phyloP scores from a whole-genome alignment of 2,329 filamentous ascomycete genomes.

The Trichophyton rubrum region DNA sequence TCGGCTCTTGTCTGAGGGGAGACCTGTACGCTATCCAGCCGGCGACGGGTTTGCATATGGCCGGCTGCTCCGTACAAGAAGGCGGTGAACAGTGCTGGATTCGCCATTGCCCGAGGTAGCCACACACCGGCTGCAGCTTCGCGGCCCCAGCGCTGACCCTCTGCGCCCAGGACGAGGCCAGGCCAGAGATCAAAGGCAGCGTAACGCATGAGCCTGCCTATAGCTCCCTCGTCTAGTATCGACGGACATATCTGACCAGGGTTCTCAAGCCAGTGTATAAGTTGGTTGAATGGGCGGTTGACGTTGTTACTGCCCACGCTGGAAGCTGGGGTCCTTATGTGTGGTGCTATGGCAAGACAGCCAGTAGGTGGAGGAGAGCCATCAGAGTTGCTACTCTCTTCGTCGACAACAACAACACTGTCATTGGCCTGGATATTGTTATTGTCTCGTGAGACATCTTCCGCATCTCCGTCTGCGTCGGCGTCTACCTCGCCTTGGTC shows the following conservation, averaged over 20 bases:
- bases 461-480: not conserved
- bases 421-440: not conserved
- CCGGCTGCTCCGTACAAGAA: constrained; percentile 15
- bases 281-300: constrained; percentile 11
- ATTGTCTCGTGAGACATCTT: not conserved
- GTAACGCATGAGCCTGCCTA: constrained; percentile 15
- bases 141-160: constrained; percentile 11
- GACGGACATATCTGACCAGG: constrained; percentile 11
- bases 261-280: constrained; percentile 10
- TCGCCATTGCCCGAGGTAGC: constrained; percentile 13
- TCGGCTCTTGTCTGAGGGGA: constrained; percentile 13
- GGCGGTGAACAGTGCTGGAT: constrained; percentile 13
- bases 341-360: not conserved
- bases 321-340: not conserved
- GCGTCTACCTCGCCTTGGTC: not conserved
- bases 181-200: constrained; percentile 15
- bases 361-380: not conserved
- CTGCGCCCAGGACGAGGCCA: constrained; percentile 12
- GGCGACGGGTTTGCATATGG: constrained; percentile 14
- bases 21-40: constrained; percentile 10
- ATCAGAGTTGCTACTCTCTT: not conserved
- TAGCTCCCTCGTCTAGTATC: constrained; percentile 11
- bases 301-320: not conserved
- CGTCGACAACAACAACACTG: not conserved
- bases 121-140: constrained; percentile 11